Base-by-base conservation (phyloP, 305 asterid species). In the Plantago coronopus region DNA sequence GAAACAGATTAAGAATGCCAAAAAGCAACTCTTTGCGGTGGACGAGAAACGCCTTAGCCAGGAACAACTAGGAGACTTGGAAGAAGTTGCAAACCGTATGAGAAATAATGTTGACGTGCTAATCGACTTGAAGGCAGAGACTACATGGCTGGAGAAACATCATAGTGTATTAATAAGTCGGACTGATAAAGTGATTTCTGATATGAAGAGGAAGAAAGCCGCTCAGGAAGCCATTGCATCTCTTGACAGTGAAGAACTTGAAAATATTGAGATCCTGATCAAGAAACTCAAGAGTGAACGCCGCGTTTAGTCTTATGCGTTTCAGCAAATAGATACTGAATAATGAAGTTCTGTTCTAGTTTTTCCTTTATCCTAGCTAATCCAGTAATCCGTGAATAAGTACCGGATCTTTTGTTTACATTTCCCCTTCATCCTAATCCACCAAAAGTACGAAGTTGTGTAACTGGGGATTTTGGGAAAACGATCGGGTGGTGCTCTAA, bases 221-320 rank as follows among this genome's bases (percentile, higher is more conserved):
- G 34, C 16, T 50, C 56, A 21, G 23, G 56, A 50, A 13, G 27
- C 27, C 34, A 50, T 50, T 50, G 17, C 56, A 50, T 21, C 56
- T 21, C 34, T 50, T 27, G 16, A 34, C 12, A 20, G 11, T 50
- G 56, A 13, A 50, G 56, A 50, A 27, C 34, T 50, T 21, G 34
- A 20, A 13, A 21, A 22, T 21, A n/a, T 50, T 22, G 56, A 50
- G 56, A n/a, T 6, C 22, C 6, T 50, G 17, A 50, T 50, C 56
- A 22, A 22, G 37, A 50, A 50, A 50, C 56, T 27, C n/a, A 50
- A 50, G 27, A 50, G 23, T 22, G 56, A 50, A 3, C 38, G 7
- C 5, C 29, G 29, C 29, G 5, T 25, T 2, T 5, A 25, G 29
- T 25, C 29, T 2, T 25, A 25, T 25, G 29, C 29, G 5, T 5